These are phyloP conservation scores for Vanilla planifolia DNA, from an alignment of 106 monocot genomes.

Conservation along the genomic window DNA sequence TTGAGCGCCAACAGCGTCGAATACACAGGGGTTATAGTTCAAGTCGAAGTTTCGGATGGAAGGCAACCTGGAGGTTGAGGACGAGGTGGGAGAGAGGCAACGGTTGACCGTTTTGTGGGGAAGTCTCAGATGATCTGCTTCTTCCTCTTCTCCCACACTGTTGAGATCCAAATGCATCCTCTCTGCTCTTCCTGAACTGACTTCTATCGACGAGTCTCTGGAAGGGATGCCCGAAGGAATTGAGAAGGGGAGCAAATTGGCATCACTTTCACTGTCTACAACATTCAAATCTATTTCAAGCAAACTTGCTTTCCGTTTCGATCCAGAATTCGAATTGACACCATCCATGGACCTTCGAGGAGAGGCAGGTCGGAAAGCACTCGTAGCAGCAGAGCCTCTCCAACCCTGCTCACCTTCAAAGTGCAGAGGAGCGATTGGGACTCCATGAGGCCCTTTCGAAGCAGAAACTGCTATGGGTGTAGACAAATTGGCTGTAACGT, in stretches of 20 bases:
- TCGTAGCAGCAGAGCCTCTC: constrained; percentile 86
- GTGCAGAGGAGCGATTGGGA: constrained; percentile 36
- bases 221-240: constrained; percentile 28
- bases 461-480: constrained; percentile 56
- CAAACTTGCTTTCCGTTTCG: constrained; percentile 26
- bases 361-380: constrained; percentile 70
- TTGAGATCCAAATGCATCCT: constrained; percentile 73
- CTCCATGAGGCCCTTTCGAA: constrained; percentile 48
- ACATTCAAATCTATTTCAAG: constrained; percentile 69
- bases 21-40: constrained; percentile 46
- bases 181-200: constrained; percentile 50
- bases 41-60: constrained; percentile 54
- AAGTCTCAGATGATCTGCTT: constrained; percentile 23
- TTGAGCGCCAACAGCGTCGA: constrained; percentile 22
- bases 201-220: constrained; percentile 52
- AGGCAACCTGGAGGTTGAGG: constrained; percentile 37
- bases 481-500: constrained; percentile 27
- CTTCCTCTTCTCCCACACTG: constrained; percentile 47
- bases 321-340: constrained; percentile 30
- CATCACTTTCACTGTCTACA: constrained; percentile 30
- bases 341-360: constrained; percentile 45
- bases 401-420: constrained; percentile 71
- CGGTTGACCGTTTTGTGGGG: constrained; percentile 20
- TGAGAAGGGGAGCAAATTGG: constrained; percentile 13
- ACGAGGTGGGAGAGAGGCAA: constrained; percentile 47